Percentiles rank a stretch among this genome's conserved stretches.
Conservation (phyloP, 768 basidiomycete species). For the Lactarius akahatsu region DNA sequence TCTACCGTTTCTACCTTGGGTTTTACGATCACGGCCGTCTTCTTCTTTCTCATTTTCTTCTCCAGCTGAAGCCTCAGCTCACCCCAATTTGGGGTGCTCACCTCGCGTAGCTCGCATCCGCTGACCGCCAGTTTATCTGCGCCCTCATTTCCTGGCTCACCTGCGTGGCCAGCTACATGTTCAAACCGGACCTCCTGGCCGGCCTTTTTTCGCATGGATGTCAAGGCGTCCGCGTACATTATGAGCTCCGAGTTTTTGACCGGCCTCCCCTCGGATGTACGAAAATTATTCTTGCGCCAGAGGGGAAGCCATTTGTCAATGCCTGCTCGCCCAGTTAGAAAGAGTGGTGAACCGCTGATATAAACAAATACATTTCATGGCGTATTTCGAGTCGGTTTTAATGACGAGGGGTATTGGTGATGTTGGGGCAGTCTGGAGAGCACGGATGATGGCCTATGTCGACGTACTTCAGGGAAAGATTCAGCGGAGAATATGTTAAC, state of each 20-base stretch:
- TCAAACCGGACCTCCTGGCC: constrained; percentile 61
- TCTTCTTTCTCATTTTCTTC: background rate
- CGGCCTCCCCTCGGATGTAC: constrained; percentile 45
- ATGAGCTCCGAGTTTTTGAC: constrained; percentile 78
- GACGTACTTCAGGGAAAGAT: background rate
- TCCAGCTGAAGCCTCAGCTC: constrained; percentile 20
- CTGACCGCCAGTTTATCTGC: constrained; percentile 73
- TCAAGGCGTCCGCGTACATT: constrained; percentile 61
- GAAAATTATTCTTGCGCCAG: constrained; percentile 63
- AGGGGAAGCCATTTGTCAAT: constrained; percentile 62
- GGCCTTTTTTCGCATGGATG: constrained; percentile 49
- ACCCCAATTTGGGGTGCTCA: constrained; percentile 62
- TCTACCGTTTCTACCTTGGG: background rate
- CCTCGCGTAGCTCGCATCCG: constrained; percentile 45
- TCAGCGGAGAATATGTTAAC: constrained; percentile 4
- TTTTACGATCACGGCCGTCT: too few relatives aligned
- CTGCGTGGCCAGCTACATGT: constrained; percentile 79
- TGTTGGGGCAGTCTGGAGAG: constrained; percentile 69
- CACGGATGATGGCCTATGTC: constrained; percentile 77
- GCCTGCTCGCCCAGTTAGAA: constrained; percentile 46
- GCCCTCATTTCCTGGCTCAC: constrained; percentile 79
- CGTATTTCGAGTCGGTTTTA: constrained; percentile 84
- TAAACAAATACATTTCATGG: constrained; percentile 61
- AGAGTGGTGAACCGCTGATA: constrained; percentile 3
- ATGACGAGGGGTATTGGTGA: constrained; percentile 61